A percentile compares a stretch with the other conserved stretches of the same genome.
These are phyloP conservation scores for Backusella tarrabulga DNA, from an alignment of 192 early-diverging fungal genomes.

Conservation along the genomic window DNA sequence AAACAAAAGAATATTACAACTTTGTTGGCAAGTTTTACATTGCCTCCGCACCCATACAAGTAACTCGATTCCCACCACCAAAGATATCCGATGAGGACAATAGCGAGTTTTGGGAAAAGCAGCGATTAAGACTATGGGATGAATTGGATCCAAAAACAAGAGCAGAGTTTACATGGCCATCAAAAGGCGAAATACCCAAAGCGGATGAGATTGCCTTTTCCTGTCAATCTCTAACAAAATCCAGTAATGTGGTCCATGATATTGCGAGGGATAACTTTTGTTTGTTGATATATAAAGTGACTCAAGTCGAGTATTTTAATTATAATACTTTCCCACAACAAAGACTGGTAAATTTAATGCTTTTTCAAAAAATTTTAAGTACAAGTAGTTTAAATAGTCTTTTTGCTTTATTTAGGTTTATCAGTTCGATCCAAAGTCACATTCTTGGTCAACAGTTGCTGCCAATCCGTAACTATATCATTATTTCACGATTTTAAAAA, in stretches of 20 bases:
- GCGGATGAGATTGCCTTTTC: conserved; percentile 49
- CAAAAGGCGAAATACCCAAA: conserved; percentile 52
- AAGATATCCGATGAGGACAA: conserved; percentile 40
- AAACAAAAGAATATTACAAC: conserved; percentile 64
- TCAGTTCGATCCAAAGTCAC: background rate
- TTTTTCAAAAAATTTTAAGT: too few species aligned
- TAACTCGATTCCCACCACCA: conserved; percentile 63
- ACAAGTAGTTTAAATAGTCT: background rate
- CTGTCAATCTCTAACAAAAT: conserved; percentile 53
- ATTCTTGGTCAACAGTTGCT: background rate
- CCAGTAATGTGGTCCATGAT: conserved; percentile 52
- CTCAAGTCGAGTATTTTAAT: conserved; percentile 60
- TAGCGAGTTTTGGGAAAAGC: conserved; percentile 68
- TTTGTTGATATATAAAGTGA: conserved; percentile 64
- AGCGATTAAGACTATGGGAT: conserved; percentile 58
- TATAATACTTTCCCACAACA: conserved; percentile 48
- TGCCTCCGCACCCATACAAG: conserved; percentile 61
- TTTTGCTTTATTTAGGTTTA: background rate
- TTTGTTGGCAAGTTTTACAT: conserved; percentile 71
- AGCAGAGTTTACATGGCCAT: conserved; percentile 73
- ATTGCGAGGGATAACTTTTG: conserved; percentile 76
- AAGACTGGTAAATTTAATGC: conserved; percentile 39
- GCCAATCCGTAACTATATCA: background rate
- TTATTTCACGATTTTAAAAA: background rate
- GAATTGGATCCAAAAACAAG: conserved; percentile 51